Evolutionary conservation across 768 basidiomycete genomes (phyloP), one percentile per base, ranked within the genome.

Genomic region (Pisolithus orientalis): DNA sequence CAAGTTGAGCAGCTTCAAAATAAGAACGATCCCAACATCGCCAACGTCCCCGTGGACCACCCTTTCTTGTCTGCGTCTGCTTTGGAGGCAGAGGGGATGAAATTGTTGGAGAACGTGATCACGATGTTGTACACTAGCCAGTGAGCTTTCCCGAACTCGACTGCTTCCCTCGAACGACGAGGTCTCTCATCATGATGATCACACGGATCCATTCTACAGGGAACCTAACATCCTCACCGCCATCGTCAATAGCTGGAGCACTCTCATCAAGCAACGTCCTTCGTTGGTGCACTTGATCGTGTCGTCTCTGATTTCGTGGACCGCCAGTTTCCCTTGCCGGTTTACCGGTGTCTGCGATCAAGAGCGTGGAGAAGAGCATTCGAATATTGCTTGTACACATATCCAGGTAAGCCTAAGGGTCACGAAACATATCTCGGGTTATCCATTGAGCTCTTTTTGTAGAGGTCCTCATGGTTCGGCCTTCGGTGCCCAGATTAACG

Each of bases 291-390:
- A 84, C 14, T 66, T 87, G 39, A 76, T 97, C 44, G 74, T 97
- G 2, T 80, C 82, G 2, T 80, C 92, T 0, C 70, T 98, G 44
- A 78, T 82, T 14, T 77, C 82, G 43, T 99, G 96, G 96, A 84
- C n/a, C 85, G 0, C 96, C 96, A 0, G 74, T 73, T 29, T 73
- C 83, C 6, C 76, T 98, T 14, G 67, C 66, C 6, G 75, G 76
- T 3, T 68, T 76, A 31, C 70, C 87, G 0, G 77, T 81, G 3
- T 78, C 80, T 32, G 81, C 77, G 47, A 72, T 95, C 47, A 84
- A 84, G 64, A 92, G 92, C 53, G 85, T 92, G 25, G 96, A 98
- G 69, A 98, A 97, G 71, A 76, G 85, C 6, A 70, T 95, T 42
- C 79, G 87, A 40, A 87, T 94, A 57, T 75, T 94, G 25, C 72